These are phyloP conservation scores for Verticillium tricorpus DNA, from an alignment of 2,329 filamentous ascomycete species.

Conservation along the genomic window DNA sequence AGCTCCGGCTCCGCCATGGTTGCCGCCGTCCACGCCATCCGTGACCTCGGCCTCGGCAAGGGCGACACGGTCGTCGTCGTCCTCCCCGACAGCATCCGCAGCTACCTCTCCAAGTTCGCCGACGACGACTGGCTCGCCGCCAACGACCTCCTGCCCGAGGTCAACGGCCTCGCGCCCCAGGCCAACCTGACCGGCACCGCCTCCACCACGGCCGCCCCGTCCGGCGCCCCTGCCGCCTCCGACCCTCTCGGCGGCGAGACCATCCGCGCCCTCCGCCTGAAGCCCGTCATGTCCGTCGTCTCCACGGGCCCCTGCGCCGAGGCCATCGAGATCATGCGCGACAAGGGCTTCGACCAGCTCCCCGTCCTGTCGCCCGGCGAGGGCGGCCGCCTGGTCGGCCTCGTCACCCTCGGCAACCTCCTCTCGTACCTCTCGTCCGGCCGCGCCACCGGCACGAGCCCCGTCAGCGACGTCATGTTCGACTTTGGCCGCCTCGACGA, in stretches of 20 bases:
- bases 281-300: constrained; percentile 84
- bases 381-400: constrained; percentile 74
- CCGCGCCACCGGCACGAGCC: constrained; percentile 67
- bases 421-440: constrained; percentile 85
- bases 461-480: constrained; percentile 91
- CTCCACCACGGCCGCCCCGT: constrained; percentile 26
- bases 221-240: constrained; percentile 41
- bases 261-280: constrained; percentile 78
- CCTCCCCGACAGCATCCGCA: constrained; percentile 92
- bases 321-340: constrained; percentile 96
- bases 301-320: constrained; percentile 70
- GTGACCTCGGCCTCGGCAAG: constrained; percentile 72
- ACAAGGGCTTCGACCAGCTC: constrained; percentile 96
- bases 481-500: constrained; percentile 85
- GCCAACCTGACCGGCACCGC: constrained; percentile 29
- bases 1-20: constrained; percentile 91
- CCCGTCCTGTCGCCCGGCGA: constrained; percentile 71
- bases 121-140: constrained; percentile 99
- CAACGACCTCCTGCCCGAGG: constrained; percentile 77
- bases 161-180: constrained; percentile 44
- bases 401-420: constrained; percentile 92
- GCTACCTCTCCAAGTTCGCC: constrained; percentile 96
- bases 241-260: constrained; percentile 77
- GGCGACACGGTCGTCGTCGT: constrained; percentile 88
- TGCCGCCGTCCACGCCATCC: constrained; percentile 70